Evolutionary conservation across 768 basidiomycete genomes (phyloP), one percentile per base, ranked within the genome.

Genomic region (Suillus spraguei): DNA sequence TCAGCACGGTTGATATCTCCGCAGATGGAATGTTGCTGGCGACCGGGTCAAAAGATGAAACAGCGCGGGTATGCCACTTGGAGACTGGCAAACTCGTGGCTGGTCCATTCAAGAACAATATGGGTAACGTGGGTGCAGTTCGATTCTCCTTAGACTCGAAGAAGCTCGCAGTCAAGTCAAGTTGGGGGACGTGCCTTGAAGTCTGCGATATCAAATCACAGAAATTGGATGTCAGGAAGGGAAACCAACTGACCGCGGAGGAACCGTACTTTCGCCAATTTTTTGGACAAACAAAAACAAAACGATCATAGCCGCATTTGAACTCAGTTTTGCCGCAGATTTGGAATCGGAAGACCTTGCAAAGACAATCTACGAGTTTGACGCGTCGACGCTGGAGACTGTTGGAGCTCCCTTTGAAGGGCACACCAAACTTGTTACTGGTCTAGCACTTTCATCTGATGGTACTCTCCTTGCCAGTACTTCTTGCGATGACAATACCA

Each of bases 321-420:
- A 39, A n/a, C n/a, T 46, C 20, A 5, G 5, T 5, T n/a, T n/a
- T 4, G 10, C 42, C 20, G 42, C 14, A 17, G 41, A 41, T 41
- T 39, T 5, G 4, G 13, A 39, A 14, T 5, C 1, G 8, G 3
- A n/a, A n/a, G 42, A 44, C 9, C 0, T 4, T 1, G 2, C 9
- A 20, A 44, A 9, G 4, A 44, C 42, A n/a, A 44, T 46, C 44
- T 46, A 46, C 10, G 42, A 44, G 20, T 44, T 44, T 1, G 20
- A n/a, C 42, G 20, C 7, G 1, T 17, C 7, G 2, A 44, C 20
- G 0, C 42, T 44, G 8, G 42, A 44, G 42, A 10, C 20, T n/a
- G 42, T 44, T 9, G 42, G 42, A 44, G 8, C 42, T 44, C 9
- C 42, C 17, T 44, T 44, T 20, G 4, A 44, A 44, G 42, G 42